phyloP scores from a whole-genome alignment of 2,329 filamentous ascomycete species.

The Exophiala phaeomuriformis region DNA sequence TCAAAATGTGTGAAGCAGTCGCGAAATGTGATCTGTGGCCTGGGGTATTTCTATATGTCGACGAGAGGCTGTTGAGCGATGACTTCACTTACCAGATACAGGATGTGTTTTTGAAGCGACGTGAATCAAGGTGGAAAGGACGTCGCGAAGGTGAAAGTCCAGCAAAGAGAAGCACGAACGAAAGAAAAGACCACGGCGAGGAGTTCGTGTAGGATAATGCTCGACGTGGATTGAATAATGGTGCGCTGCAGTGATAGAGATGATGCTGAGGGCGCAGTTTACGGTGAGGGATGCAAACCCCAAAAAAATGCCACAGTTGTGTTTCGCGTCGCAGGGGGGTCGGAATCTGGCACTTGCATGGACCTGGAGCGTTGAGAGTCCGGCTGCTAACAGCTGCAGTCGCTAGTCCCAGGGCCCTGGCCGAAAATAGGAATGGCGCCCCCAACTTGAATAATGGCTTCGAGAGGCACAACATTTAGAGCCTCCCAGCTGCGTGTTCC shows the following conservation, averaged over 20 bases:
- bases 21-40: too few relatives aligned
- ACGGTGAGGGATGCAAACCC: not conserved
- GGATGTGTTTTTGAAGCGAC: constrained; percentile 11
- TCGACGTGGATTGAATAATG: constrained; percentile 6
- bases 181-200: constrained; percentile 7
- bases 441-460: constrained; percentile 15
- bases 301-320: not conserved
- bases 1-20: not conserved
- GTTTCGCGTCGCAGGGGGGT: not conserved
- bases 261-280: constrained; percentile 15
- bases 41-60: too few relatives aligned
- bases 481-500: not conserved
- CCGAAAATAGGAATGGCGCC: constrained; percentile 26
- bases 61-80: not conserved
- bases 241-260: constrained; percentile 6
- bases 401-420: constrained; percentile 1
- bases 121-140: constrained; percentile 4
- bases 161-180: constrained; percentile 11
- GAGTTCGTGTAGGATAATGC: not conserved
- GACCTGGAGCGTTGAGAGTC: constrained; percentile 6
- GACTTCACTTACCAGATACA: constrained; percentile 16
- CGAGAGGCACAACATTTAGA: not conserved
- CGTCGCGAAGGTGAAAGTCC: constrained; percentile 5
- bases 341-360: not conserved
- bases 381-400: constrained; percentile 16